Evolutionary conservation across 192 early-diverging fungal genomes (phyloP).

Genomic region (Lunasporangiospora selenospora): DNA sequence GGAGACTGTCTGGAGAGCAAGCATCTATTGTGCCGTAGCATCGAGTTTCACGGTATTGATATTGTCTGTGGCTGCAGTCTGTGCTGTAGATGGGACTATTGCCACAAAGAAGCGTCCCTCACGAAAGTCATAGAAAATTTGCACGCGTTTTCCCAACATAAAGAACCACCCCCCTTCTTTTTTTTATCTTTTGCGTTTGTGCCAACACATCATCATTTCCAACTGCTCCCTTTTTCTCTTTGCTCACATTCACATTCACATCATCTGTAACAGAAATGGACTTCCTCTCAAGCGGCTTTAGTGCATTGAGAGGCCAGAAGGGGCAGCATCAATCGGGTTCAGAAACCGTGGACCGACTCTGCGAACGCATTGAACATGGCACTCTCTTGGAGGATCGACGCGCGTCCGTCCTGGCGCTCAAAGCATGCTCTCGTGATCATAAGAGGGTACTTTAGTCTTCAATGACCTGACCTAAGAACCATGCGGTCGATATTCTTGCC

Average conservation of each 20-base stretch:
- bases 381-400: conserved; percentile 91
- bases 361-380: conserved; percentile 81
- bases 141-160: no score
- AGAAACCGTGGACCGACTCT: conserved; percentile 85
- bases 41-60: no score
- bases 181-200: no score
- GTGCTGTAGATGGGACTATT: no score
- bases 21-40: no score
- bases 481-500: no score
- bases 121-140: no score
- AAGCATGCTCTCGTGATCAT: conserved; percentile 87
- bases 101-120: no score
- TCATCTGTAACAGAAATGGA: conserved; percentile 52
- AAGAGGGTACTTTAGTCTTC: conserved; percentile 72
- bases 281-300: conserved; percentile 67
- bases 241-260: not conserved
- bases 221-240: not conserved
- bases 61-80: no score
- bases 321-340: conserved; percentile 66
- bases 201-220: not conserved
- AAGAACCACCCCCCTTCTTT: no score
- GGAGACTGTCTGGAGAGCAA: no score
- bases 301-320: conserved; percentile 67
- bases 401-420: conserved; percentile 85
- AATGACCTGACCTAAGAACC: no score